phyloP scores from a whole-genome alignment of 2,329 filamentous ascomycete genomes.

The Seiridium cupressi region DNA sequence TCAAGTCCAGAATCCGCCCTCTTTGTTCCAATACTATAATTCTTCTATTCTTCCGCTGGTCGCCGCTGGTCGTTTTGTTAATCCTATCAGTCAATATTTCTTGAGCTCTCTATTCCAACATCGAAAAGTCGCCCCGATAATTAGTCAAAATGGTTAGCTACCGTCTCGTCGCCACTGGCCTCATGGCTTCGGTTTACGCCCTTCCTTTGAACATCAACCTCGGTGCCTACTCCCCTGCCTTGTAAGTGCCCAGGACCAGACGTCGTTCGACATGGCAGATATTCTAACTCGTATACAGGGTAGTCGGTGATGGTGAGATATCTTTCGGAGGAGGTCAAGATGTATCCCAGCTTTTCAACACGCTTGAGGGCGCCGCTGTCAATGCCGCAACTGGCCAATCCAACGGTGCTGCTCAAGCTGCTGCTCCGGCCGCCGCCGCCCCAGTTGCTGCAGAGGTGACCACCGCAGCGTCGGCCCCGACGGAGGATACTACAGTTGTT shows the following conservation, averaged over 20 bases:
- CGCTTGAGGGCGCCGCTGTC: constrained; percentile 37
- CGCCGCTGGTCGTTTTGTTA: constrained; percentile 32
- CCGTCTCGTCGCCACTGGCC: constrained; percentile 31
- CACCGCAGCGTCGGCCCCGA: constrained; percentile 17
- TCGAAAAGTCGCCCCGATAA: constrained; percentile 10
- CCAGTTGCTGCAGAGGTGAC: constrained; percentile 11
- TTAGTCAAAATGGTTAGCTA: constrained; percentile 34
- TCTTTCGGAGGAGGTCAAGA: constrained; percentile 39
- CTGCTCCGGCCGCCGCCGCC: constrained; percentile 16
- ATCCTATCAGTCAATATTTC: constrained; percentile 22
- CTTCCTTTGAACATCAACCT: constrained; percentile 42
- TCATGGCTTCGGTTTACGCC: constrained; percentile 30
- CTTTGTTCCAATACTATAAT: constrained; percentile 22
- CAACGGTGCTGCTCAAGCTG: constrained; percentile 17
- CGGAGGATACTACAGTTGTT: constrained; percentile 14
- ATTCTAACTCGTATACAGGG: constrained; percentile 24
- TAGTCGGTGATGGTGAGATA: constrained; percentile 34
- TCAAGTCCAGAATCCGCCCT: constrained; percentile 23
- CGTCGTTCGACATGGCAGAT: not conserved
- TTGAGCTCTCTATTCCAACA: constrained; percentile 6
- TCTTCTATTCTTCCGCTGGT: constrained; percentile 30
- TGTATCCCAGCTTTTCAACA: constrained; percentile 43
- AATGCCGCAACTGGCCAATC: constrained; percentile 6
- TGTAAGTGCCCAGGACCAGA: constrained; percentile 25
- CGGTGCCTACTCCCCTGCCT: constrained; percentile 41